A percentile compares a stretch with the other conserved stretches of the same genome.
Conservation (phyloP, 2,329 filamentous ascomycete species). For the Ceratocystis cacaofunesta region DNA sequence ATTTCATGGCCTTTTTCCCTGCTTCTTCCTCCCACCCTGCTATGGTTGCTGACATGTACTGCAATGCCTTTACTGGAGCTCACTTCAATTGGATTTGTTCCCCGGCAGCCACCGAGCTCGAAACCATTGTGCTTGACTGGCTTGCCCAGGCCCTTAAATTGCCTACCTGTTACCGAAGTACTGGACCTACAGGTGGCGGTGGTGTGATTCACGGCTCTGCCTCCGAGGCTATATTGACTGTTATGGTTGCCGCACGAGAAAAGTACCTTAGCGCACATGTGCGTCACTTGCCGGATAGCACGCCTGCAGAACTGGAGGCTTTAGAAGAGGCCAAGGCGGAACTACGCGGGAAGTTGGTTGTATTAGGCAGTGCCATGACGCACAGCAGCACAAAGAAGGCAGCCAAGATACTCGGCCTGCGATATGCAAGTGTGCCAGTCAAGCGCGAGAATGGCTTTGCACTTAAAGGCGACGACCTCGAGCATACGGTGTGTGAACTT, state of each 20-base stretch:
- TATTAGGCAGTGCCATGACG: conserved; percentile 61
- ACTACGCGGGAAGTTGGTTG: conserved; percentile 48
- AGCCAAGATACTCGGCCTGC: conserved; percentile 71
- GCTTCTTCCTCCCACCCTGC: conserved; percentile 67
- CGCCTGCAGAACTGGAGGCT: conserved; percentile 9
- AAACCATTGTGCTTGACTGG: conserved; percentile 90
- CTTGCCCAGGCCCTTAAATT: conserved; percentile 60
- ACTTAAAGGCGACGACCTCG: conserved; percentile 51
- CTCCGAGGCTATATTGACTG: conserved; percentile 72
- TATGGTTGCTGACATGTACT: conserved; percentile 87
- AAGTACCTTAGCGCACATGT: conserved; percentile 52
- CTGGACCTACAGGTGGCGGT: conserved; percentile 45
- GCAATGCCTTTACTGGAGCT: conserved; percentile 70
- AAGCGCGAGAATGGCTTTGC: conserved; percentile 48
- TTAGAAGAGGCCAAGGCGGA: conserved; percentile 56
- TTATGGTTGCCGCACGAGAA: conserved; percentile 77
- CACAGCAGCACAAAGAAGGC: conserved; percentile 82
- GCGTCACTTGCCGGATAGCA: conserved; percentile 31
- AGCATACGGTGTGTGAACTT: conserved; percentile 47
- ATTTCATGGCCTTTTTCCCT: conserved; percentile 94
- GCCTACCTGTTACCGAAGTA: conserved; percentile 58
- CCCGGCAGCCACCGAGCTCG: conserved; percentile 80
- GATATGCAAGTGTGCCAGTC: conserved; percentile 56
- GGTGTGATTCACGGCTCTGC: conserved; percentile 92
- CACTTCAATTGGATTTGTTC: conserved; percentile 97